Evolutionary conservation across 345 rosid genomes (phyloP).

Genomic region (Trapa bicornis): DNA sequence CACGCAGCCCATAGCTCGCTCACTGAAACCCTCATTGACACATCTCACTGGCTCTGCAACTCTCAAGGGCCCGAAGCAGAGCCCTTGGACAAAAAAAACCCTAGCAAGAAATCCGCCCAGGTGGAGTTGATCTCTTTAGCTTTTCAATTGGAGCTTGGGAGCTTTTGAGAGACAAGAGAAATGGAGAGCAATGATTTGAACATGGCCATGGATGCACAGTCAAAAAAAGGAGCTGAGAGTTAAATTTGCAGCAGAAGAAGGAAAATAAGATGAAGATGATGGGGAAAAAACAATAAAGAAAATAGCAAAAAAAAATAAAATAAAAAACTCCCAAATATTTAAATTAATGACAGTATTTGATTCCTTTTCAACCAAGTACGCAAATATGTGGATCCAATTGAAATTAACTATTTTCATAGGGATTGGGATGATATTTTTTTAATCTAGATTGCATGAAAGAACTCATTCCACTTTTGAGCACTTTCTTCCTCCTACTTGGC

Average conservation of each 20-base stretch:
- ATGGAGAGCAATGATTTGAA: slow-evolving; percentile 33
- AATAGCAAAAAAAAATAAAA: too few species aligned
- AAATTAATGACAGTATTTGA: neutral
- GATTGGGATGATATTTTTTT: too few species aligned
- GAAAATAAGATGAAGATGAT: neutral
- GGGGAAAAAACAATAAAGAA: neutral
- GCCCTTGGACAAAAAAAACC: neutral
- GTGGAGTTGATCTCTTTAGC: neutral
- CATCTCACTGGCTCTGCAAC: slow-evolving; percentile 6
- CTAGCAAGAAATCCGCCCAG: neutral
- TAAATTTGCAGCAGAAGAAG: neutral
- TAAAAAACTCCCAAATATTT: too few species aligned
- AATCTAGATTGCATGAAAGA: too few species aligned
- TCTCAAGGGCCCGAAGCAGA: neutral
- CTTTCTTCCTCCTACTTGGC: too few species aligned
- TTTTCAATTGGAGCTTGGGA: neutral
- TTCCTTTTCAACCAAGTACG: too few species aligned
- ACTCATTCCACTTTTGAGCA: too few species aligned
- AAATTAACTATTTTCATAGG: too few species aligned
- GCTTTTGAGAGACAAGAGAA: slow-evolving; percentile 26
- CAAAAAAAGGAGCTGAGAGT: slow-evolving; percentile 4
- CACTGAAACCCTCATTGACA: slow-evolving; percentile 29
- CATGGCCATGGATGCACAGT: slow-evolving; percentile 17
- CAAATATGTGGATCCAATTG: too few species aligned
- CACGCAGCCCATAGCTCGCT: slow-evolving; percentile 62